Conservation (phyloP, 805 yeast genomes). For the Teunomyces aglyptinius region DNA sequence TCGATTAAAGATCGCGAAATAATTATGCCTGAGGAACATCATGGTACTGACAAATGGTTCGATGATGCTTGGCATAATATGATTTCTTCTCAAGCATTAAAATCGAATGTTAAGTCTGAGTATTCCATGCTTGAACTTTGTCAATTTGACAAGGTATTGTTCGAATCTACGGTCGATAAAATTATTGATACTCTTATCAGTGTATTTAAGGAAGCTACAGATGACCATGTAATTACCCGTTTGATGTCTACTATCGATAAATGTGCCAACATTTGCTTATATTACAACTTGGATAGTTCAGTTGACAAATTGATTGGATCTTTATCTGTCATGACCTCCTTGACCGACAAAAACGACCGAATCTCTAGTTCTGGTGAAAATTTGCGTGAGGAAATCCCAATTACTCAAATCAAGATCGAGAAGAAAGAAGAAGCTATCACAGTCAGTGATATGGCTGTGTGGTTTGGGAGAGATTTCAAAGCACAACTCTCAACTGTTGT, state of each 20-base stretch:
- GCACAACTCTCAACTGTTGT: conserved; percentile 90
- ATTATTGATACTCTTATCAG: conserved; percentile 71
- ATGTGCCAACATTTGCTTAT: conserved; percentile 72
- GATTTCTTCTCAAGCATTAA: conserved; percentile 48
- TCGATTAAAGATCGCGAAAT: conserved; percentile 85
- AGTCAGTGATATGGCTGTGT: conserved; percentile 77
- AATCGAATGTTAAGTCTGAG: conserved; percentile 15
- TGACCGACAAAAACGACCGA: conserved; percentile 31
- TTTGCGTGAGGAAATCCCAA: conserved; percentile 34
- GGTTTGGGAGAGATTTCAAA: conserved; percentile 86
- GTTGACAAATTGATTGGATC: conserved; percentile 67
- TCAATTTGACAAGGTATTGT: conserved; percentile 71
- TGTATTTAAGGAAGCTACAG: conserved; percentile 84
- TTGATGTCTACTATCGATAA: conserved; percentile 88
- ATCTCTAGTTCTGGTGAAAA: conserved; percentile 10
- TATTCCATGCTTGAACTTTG: conserved; percentile 29
- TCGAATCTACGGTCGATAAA: conserved; percentile 59
- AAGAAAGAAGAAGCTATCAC: conserved; percentile 58
- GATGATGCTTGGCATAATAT: conserved; percentile 81
- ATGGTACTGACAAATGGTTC: conserved; percentile 87
- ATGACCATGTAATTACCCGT: conserved; percentile 83
- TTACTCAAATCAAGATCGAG: conserved; percentile 43
- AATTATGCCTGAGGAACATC: conserved; percentile 97
- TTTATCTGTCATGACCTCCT: conserved; percentile 66
- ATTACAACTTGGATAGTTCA: conserved; percentile 52